These are phyloP conservation scores for Alternaria burnsii DNA, from an alignment of 2,329 filamentous ascomycete species.

Conservation along the genomic window DNA sequence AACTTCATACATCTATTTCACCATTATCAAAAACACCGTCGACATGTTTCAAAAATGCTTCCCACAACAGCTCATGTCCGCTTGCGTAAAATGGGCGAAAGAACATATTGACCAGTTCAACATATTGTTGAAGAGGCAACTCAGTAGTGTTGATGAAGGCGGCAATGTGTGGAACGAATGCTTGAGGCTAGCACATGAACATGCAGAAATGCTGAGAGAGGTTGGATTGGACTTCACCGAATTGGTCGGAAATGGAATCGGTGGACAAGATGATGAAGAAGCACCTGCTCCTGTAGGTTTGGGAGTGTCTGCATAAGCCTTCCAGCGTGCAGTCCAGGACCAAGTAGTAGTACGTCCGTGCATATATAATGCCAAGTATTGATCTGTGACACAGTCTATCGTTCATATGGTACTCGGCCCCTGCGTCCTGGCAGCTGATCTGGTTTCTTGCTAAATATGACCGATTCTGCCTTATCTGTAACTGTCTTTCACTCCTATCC, in stretches of 20 bases:
- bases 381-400: neutral
- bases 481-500: slow-evolving; percentile 17
- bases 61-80: slow-evolving; percentile 85
- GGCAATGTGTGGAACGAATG: slow-evolving; percentile 82
- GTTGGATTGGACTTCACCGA: slow-evolving; percentile 91
- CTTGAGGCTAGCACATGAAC: slow-evolving; percentile 80
- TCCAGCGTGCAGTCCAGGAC: neutral
- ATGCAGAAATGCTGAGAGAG: slow-evolving; percentile 80
- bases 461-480: neutral
- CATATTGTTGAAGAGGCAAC: slow-evolving; percentile 77
- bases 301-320: slow-evolving; percentile 25
- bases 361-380: neutral
- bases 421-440: neutral
- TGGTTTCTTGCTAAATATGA: neutral
- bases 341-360: neutral
- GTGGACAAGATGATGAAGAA: slow-evolving; percentile 15
- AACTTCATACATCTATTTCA: slow-evolving; percentile 94
- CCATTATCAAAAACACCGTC: slow-evolving; percentile 91
- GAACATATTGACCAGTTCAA: slow-evolving; percentile 94
- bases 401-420: neutral
- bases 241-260: slow-evolving; percentile 67
- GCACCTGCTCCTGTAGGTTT: slow-evolving; percentile 33
- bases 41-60: slow-evolving; percentile 83
- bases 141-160: slow-evolving; percentile 84
- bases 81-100: slow-evolving; percentile 98